Evolutionary conservation across 371 early-diverging fungal genomes (phyloP).

Genomic region (Haplosporangium sp.): DNA sequence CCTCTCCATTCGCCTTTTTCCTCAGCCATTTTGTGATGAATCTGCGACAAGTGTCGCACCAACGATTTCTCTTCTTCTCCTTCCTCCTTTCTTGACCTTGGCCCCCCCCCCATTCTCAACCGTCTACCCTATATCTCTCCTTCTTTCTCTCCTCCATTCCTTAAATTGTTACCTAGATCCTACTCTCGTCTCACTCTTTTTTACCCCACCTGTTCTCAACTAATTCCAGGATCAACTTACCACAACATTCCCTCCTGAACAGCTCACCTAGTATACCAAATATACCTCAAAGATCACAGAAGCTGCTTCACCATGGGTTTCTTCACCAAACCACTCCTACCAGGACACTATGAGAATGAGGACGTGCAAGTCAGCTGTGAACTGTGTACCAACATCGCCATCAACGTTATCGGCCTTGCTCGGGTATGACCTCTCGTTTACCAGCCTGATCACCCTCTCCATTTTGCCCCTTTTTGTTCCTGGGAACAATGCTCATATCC

Average conservation of each 20-base stretch:
- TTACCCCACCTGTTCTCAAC: neutral
- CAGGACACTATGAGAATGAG: conserved; percentile 50
- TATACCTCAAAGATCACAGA: neutral
- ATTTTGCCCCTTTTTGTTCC: neutral
- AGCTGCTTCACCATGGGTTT: conserved; percentile 26
- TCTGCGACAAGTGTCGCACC: too few species aligned
- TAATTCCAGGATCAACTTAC: neutral
- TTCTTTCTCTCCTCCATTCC: neutral
- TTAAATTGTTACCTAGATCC: neutral
- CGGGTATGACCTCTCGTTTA: conserved; percentile 22
- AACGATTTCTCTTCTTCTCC: neutral
- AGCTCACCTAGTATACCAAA: neutral
- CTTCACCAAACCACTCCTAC: conserved; percentile 38
- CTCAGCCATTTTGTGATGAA: too few species aligned
- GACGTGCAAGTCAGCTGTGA: conserved; percentile 51
- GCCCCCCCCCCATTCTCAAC: neutral
- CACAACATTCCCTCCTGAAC: neutral
- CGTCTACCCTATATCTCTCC: neutral
- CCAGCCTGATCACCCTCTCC: neutral
- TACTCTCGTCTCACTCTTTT: conserved; percentile 1
- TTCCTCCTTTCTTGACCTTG: neutral
- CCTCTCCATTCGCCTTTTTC: neutral
- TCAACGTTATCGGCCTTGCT: conserved; percentile 47
- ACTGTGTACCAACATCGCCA: conserved; percentile 46
- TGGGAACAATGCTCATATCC: too few species aligned